phyloP scores from a whole-genome alignment of 108 stramenopile genomes.

The Stephanodiscus minutulus region DNA sequence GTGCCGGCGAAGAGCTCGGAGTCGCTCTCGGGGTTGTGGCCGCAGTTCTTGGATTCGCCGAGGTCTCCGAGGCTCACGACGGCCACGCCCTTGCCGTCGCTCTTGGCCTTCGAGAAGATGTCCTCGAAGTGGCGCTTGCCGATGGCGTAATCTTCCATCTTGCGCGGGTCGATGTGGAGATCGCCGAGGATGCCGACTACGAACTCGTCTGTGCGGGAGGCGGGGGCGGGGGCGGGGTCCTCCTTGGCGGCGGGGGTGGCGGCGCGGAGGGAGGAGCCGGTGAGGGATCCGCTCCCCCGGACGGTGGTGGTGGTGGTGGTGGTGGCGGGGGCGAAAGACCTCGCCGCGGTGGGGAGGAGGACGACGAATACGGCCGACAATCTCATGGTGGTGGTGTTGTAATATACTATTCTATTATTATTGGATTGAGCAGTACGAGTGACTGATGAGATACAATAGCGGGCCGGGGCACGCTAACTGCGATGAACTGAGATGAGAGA shows the following conservation, averaged over 20 bases:
- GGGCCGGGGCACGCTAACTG: no score
- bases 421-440: no score
- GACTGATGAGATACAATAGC: no score
- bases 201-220: conserved; percentile 34
- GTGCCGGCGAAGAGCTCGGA: conserved; percentile 66
- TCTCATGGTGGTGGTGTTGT: conserved; percentile 11
- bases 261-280: conserved; percentile 2
- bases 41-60: conserved; percentile 52
- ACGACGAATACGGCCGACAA: conserved; percentile 2
- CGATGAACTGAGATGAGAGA: no score
- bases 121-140: conserved; percentile 51
- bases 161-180: conserved; percentile 83
- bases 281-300: neutral
- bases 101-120: conserved; percentile 65
- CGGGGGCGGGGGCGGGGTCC: neutral
- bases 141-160: conserved; percentile 70
- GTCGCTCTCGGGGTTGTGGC: conserved; percentile 43
- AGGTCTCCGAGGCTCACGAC: conserved; percentile 50
- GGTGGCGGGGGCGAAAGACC: conserved; percentile 4
- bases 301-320: neutral
- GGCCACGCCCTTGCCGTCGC: conserved; percentile 53
- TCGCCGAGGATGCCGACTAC: conserved; percentile 75
- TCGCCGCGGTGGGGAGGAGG: conserved; percentile 9
- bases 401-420: no score
- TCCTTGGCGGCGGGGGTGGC: neutral